Percentiles rank a stretch among this genome's conserved stretches.
phyloP scores from a whole-genome alignment of 345 rosid genomes.

The Orychophragmus violaceus region DNA sequence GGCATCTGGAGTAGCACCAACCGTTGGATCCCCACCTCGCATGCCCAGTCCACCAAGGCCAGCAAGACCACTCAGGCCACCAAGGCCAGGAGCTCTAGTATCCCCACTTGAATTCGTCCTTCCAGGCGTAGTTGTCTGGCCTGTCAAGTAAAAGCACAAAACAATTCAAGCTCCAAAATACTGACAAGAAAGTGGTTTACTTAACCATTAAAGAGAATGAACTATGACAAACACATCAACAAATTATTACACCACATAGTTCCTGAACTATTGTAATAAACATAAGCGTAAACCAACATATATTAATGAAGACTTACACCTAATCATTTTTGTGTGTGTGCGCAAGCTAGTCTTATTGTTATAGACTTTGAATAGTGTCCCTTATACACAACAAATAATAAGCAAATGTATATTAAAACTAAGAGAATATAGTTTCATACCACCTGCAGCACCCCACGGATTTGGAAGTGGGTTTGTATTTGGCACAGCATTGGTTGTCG shows the following conservation, averaged over 20 bases:
- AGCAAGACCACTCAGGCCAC: constrained; percentile 55
- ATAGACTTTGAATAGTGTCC: too few species aligned
- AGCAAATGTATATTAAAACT: too few species aligned
- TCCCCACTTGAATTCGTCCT: constrained; percentile 49
- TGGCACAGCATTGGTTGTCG: constrained; percentile 51
- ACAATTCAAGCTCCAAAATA: too few species aligned
- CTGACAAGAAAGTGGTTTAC: too few species aligned
- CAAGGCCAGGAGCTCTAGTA: constrained; percentile 49
- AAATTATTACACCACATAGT: background rate
- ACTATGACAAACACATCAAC: too few species aligned
- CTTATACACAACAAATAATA: too few species aligned
- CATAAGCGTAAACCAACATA: too few species aligned
- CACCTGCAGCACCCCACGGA: constrained; percentile 60
- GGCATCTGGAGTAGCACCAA: constrained; percentile 51
- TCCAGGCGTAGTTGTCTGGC: constrained; percentile 46
- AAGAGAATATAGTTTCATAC: constrained; percentile 28
- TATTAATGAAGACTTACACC: too few species aligned
- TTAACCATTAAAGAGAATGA: too few species aligned
- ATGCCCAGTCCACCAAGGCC: constrained; percentile 58
- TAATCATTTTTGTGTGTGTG: too few species aligned
- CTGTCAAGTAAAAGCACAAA: too few species aligned
- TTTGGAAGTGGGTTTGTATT: constrained; percentile 83
- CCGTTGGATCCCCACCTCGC: constrained; percentile 49
- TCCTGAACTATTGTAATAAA: background rate
- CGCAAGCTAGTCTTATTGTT: too few species aligned